A percentile compares a stretch with the other conserved stretches of the same genome.
These are phyloP conservation scores for Omphalotus guepiniiformis DNA, from an alignment of 768 basidiomycete genomes.

Conservation along the genomic window DNA sequence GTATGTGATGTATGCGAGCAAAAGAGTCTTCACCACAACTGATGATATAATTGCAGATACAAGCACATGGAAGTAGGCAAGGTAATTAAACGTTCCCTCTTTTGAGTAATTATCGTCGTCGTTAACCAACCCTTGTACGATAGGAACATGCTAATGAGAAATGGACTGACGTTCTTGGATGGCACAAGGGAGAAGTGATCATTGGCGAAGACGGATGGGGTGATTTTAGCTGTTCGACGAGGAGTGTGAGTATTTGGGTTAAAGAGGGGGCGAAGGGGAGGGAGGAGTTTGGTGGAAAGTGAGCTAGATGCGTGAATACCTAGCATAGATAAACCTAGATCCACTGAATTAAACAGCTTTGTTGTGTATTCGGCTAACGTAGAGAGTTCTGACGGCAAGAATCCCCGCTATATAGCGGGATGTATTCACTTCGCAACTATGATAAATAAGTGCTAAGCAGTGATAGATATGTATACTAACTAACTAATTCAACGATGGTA, in stretches of 20 bases:
- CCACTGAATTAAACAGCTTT: no score
- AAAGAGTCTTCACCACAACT: not conserved
- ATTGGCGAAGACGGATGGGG: constrained; percentile 39
- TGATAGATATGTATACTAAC: no score
- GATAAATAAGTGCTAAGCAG: no score
- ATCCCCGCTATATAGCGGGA: no score
- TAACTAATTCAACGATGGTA: no score
- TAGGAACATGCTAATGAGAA: constrained; percentile 23
- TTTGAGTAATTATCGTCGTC: not conserved
- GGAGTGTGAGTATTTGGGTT: constrained; percentile 22
- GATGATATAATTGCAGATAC: constrained; percentile 3
- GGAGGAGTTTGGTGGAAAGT: constrained; percentile 17
- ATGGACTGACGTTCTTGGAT: constrained; percentile 26
- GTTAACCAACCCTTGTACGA: not conserved
- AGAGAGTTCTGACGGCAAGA: no score
- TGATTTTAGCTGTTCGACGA: constrained; percentile 17
- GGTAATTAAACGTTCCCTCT: constrained; percentile 24
- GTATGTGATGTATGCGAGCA: not conserved
- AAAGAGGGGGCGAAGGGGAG: constrained; percentile 16
- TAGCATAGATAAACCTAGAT: no score
- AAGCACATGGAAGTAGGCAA: constrained; percentile 43
- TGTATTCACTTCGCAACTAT: no score
- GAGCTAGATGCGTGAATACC: no score
- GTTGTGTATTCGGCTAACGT: no score
- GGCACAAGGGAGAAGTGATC: constrained; percentile 20